Evolutionary conservation across 1,284 basidiomycete species (phyloP), one percentile per base, ranked within the genome.

Genomic region (Chalciporus sp.): DNA sequence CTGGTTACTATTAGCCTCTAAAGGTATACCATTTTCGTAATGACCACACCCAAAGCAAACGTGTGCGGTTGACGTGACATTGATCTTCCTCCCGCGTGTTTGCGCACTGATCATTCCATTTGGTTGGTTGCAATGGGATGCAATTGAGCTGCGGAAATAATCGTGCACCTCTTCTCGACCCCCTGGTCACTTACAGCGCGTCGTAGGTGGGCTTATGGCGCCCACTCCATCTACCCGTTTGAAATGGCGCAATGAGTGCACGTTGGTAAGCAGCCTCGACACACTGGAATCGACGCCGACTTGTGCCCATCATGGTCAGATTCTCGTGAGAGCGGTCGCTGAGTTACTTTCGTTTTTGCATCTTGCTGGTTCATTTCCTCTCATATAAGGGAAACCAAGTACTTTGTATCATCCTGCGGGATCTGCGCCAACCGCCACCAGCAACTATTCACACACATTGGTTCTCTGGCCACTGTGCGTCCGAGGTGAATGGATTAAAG

Each of bases 21-120:
- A 55, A 23, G 47, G 45, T 23, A 26, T 28, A 39, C 19, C 29
- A 52, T 43, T 35, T 48, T 52, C 48, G 59, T 58, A 63, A 61
- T 43, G 19, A 43, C 35, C 46, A 43, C 56, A 14, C 37, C 26
- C 39, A 40, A 31, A 8, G 31, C n/a, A 19, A 19, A 20, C 14
- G 31, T 47, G 28, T 29, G 28, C 8, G 28, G 3, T 6, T 23
- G 28, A 29, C 0, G 42, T 42, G 35, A 28, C 51, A 47, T 16
- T 29, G 47, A 50, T 27, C 50, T 41, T 39, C 27, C 3, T 14
- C 16, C 39, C 28, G 31, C 10, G 16, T 29, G 23, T 52, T 28
- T 31, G 20, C 11, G 31, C 20, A 47, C 19, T 33, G 23, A 29
- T 28, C 12, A n/a, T 7, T 47, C 39, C 26, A 16, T 26, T 33